These are phyloP conservation scores for Annulohypoxylon truncatum DNA, from an alignment of 2,329 filamentous ascomycete species.

Conservation along the genomic window DNA sequence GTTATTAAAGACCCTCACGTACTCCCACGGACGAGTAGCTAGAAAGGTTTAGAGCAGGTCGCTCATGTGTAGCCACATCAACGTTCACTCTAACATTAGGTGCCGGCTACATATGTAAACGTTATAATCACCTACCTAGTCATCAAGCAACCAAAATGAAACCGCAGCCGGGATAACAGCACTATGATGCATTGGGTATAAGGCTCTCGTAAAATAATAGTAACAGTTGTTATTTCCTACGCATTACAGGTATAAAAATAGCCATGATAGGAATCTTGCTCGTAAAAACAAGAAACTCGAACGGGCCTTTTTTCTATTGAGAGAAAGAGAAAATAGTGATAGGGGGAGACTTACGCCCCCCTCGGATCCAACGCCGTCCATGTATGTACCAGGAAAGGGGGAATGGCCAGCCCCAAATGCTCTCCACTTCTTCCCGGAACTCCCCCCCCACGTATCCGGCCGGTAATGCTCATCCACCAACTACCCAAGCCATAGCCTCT, in stretches of 20 bases:
- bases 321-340: not conserved
- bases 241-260: not conserved
- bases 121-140: too few species aligned
- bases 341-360: not conserved
- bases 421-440: not conserved
- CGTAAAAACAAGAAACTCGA: not conserved
- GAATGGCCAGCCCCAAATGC: not conserved
- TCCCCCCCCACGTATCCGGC: not conserved
- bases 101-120: too few species aligned
- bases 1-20: too few species aligned
- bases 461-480: not conserved
- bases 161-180: not conserved
- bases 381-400: not conserved
- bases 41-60: not conserved
- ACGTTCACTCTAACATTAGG: too few species aligned
- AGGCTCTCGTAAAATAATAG: not conserved
- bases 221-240: not conserved
- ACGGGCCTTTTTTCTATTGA: not conserved
- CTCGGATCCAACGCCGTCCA: conserved; percentile 12
- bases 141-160: too few species aligned
- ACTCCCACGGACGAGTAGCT: too few species aligned
- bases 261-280: not conserved
- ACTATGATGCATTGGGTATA: not conserved
- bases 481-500: not conserved
- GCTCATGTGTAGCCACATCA: not conserved